Evolutionary conservation across 83 land plant species (phyloP), one percentile per base, ranked within the genome.

Genomic region (Thuja plicata): DNA sequence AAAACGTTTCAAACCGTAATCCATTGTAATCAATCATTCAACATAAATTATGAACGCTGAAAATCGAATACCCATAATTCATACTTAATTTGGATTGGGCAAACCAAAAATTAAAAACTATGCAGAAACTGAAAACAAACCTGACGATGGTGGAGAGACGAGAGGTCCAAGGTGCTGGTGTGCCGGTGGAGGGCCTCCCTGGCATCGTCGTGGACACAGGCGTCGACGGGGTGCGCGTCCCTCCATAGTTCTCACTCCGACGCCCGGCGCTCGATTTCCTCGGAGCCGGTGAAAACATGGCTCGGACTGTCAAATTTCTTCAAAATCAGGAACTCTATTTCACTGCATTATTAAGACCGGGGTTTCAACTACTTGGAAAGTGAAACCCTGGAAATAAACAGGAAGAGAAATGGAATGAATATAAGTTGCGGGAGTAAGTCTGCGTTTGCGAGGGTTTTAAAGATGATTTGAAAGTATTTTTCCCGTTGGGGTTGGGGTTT

Each of bases 161-260:
- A 85, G 95, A 91, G 74, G 92, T 41, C 96, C 95, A 94, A 9
- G 96, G 96, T 11, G 94, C 95, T 2, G 96, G 96, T 60, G 96
- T 95, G 80, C 96, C 96, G 60, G 95, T 94, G 87, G 81, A n/a
- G 35, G 96, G 95, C 30, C 96, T 94, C 71, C 87, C 60, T 21
- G 91, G 91, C 48, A 91, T 79, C 4, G 88, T 84, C 32, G 89
- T 85, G 0, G 87, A 38, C 52, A 50, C 19, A 1, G 94, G 93
- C 35, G 94, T 90, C 5, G 89, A n/a, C 11, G 94, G 93, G 19
- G 93, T 88, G 16, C 76, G 85, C 21, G 91, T n/a, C 30, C 35
- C 52, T 11, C 78, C 79, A 27, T 88, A 86, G 15, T 54, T 87
- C 24, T 89, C 93, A 19, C 82, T 91, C 15, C 88, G 86, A 35